Percentiles rank a stretch among this genome's conserved stretches.
phyloP scores from a whole-genome alignment of 306 rosid genomes.

The Glycyrrhiza uralensis region DNA sequence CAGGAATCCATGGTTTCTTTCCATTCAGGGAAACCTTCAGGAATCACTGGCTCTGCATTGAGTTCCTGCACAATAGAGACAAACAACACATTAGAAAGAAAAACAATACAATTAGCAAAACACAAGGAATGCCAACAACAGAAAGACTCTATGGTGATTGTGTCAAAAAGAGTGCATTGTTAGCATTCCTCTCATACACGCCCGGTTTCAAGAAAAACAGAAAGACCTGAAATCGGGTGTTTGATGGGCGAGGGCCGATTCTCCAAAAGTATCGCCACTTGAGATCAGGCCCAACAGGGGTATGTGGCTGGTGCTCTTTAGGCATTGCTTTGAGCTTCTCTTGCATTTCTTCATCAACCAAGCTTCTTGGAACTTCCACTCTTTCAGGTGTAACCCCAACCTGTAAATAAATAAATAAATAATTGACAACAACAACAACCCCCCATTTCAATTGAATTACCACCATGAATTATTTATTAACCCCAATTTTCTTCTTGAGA shows the following conservation, averaged over 20 bases:
- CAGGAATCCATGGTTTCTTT: conserved; percentile 92
- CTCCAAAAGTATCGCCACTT: conserved; percentile 98
- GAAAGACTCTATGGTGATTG: too few relatives aligned
- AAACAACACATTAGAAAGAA: conserved; percentile 9
- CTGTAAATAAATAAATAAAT: too few relatives aligned
- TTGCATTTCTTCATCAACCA: conserved; percentile 88
- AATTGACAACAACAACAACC: too few relatives aligned
- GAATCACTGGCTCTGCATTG: conserved; percentile 87
- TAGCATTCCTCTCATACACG: too few relatives aligned
- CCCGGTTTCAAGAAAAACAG: too few relatives aligned
- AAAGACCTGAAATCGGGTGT: conserved; percentile 72
- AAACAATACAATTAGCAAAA: neutral
- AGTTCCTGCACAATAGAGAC: conserved; percentile 58
- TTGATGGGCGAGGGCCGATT: conserved; percentile 80
- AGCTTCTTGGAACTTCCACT: conserved; percentile 88
- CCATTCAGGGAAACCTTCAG: conserved; percentile 88
- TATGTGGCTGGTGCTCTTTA: conserved; percentile 51
- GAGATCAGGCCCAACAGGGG: conserved; percentile 77
- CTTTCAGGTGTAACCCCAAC: conserved; percentile 95
- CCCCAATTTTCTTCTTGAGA: neutral
- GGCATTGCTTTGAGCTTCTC: conserved; percentile 72
- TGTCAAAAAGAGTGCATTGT: too few relatives aligned
- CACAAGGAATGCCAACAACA: neutral
- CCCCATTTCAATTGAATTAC: conserved; percentile 23
- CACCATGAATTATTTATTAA: neutral